Evolutionary conservation across 2,329 filamentous ascomycete genomes (phyloP).

Genomic region (Fusarium xyrophilum): DNA sequence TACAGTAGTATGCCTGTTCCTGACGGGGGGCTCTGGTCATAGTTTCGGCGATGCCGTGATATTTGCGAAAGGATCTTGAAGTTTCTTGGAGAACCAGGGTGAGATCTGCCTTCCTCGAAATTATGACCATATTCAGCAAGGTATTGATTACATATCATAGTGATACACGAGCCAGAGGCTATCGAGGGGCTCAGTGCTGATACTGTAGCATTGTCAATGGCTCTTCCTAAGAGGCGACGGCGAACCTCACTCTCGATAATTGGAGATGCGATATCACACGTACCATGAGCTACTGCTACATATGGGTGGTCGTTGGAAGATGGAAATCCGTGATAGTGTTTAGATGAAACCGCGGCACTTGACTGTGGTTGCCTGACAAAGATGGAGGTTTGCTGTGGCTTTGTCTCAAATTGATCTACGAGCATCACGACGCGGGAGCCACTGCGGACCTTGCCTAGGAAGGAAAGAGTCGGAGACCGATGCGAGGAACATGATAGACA

Average conservation of each 20-base stretch:
- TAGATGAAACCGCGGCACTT: slow-evolving; percentile 17
- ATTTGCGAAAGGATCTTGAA: neutral
- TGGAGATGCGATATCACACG: slow-evolving; percentile 28
- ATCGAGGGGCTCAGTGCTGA: neutral
- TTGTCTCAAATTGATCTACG: neutral
- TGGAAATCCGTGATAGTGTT: slow-evolving; percentile 10
- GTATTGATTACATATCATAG: neutral
- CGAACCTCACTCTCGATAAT: slow-evolving; percentile 35
- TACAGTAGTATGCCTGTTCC: neutral
- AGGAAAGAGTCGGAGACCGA: neutral
- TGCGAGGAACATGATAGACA: neutral
- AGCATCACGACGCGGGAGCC: neutral
- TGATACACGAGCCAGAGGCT: neutral
- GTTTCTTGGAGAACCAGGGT: neutral
- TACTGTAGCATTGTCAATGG: neutral
- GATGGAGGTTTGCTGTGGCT: slow-evolving; percentile 14
- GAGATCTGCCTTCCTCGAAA: neutral
- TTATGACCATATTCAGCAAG: neutral
- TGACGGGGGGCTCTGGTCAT: neutral
- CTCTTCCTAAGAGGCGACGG: slow-evolving; percentile 5
- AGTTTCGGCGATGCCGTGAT: slow-evolving; percentile 2
- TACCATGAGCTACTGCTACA: slow-evolving; percentile 8
- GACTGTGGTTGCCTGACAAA: slow-evolving; percentile 19
- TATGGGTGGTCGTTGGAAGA: neutral
- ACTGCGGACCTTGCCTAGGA: neutral